A percentile compares a stretch with the other conserved stretches of the same genome.
Conservation (phyloP, 805 yeast genomes). For the Kurtzmaniella cleridarum region DNA sequence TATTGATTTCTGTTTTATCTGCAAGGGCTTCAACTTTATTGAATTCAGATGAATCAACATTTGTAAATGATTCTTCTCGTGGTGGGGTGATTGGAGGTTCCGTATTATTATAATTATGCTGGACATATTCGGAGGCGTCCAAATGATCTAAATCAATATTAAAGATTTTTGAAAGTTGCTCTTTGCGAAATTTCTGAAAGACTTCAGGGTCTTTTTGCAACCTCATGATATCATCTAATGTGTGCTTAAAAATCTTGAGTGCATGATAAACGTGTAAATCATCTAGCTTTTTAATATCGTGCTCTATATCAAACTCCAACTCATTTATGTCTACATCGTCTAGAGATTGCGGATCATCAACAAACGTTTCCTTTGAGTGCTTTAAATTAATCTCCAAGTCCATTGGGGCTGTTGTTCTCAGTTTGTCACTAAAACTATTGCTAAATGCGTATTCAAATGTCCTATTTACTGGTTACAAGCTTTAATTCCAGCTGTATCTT, state of each 20-base stretch:
- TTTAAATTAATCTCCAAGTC: constrained; percentile 30
- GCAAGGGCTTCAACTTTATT: neutral
- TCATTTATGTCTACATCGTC: constrained; percentile 31
- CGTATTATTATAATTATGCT: neutral
- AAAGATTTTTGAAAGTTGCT: constrained; percentile 16
- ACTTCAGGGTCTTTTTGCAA: constrained; percentile 21
- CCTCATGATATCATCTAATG: constrained; percentile 28
- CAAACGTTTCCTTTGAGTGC: constrained; percentile 33
- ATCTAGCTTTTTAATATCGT: constrained; percentile 28
- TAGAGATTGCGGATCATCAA: constrained; percentile 31
- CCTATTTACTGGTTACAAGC: no score
- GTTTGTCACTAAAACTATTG: no score
- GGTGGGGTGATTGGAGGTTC: neutral
- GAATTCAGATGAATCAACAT: neutral
- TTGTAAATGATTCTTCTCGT: no score
- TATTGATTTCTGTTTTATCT: no score
- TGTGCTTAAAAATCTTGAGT: constrained; percentile 21
- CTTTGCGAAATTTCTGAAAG: constrained; percentile 18
- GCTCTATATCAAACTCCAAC: constrained; percentile 26
- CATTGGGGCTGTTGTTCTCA: no score
- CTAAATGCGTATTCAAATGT: no score
- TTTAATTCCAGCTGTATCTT: no score
- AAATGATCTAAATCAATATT: constrained; percentile 1
- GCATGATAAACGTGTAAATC: constrained; percentile 32
- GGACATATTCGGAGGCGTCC: neutral